Percentiles rank a stretch among this genome's conserved stretches.
phyloP scores from a whole-genome alignment of 2,329 filamentous ascomycete species.

The Fusarium cyanostomum region DNA sequence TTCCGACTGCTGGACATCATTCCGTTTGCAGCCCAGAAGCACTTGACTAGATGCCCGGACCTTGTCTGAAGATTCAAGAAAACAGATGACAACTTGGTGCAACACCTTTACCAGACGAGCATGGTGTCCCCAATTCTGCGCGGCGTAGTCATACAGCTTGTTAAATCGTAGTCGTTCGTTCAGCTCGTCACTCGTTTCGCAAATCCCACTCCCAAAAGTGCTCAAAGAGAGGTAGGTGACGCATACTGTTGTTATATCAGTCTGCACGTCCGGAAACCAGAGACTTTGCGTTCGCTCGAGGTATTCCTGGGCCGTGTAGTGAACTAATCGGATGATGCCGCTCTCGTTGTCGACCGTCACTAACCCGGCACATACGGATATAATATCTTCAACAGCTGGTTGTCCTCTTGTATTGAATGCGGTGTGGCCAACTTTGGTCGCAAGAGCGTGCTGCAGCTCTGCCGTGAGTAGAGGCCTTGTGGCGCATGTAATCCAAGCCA shows the following conservation, averaged over 20 bases:
- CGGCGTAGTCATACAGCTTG: neutral
- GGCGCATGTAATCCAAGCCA: slow-evolving; percentile 54
- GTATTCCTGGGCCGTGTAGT: slow-evolving; percentile 57
- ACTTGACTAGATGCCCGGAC: neutral
- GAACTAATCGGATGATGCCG: slow-evolving; percentile 52
- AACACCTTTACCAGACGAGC: too few relatives aligned
- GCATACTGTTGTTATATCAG: neutral
- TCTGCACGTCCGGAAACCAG: neutral
- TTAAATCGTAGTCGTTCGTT: neutral
- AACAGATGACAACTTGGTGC: neutral
- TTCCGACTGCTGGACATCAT: too few relatives aligned
- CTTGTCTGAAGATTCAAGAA: neutral
- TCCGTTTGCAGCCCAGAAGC: neutral
- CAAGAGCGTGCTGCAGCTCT: slow-evolving; percentile 56
- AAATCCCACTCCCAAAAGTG: neutral
- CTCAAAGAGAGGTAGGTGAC: neutral
- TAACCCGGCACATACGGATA: slow-evolving; percentile 53
- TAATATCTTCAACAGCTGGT: slow-evolving; percentile 43
- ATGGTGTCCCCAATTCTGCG: neutral
- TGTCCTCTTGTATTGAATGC: slow-evolving; percentile 50
- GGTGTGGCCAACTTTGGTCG: slow-evolving; percentile 41
- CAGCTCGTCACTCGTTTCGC: neutral
- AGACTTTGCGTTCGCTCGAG: slow-evolving; percentile 41
- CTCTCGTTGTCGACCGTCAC: slow-evolving; percentile 53
- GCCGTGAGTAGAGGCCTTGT: slow-evolving; percentile 44